Evolutionary conservation across 1,284 basidiomycete species (phyloP), one percentile per base, ranked within the genome.

Genomic region (Meira nashicola): DNA sequence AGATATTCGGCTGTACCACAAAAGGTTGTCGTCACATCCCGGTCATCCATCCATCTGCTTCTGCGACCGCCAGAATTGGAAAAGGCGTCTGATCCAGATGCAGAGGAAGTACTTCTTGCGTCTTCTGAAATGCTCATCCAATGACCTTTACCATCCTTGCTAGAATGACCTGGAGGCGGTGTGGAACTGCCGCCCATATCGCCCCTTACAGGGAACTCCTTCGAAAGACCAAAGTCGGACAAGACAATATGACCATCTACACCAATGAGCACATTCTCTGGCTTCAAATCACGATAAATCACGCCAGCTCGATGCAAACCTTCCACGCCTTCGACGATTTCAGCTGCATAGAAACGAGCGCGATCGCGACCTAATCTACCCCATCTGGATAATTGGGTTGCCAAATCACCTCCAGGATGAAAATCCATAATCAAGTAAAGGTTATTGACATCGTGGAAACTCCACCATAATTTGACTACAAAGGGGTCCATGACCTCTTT

Each of bases 371-470:
- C 92, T 14, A 97, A 82, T 53, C 90, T 84, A 12, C 93, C 92
- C 89, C 92, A 93, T 46, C 92, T 85, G 54, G 92, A 91, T 63
- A 97, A 86, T 79, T 96, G 93, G 12, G 93, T 96, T 8, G 93
- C 93, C 44, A 97, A 84, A 79, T 97, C 94, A 55, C 94, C 93
- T 46, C 93, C 93, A 40, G 91, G 90, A 74, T 95, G 92, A 80
- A 95, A 95, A 79, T 95, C 92, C 87, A 87, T 70, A 43, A 65
- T 60, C 28, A 65, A 57, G 50, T 65, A 65, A 38, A 65, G 60
- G 48, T 65, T 65, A 52, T 56, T 60, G 38, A 56, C 56, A 49
- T 65, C 63, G 50, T 54, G 62, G 81, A 96, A 96, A 79, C 89
- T 89, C 87, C 89, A 93, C 85, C 90, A 90, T 12, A 97, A 84